Evolutionary conservation across 345 rosid genomes (phyloP), one percentile per base, ranked within the genome.

Genomic region (Heritiera fomes): DNA sequence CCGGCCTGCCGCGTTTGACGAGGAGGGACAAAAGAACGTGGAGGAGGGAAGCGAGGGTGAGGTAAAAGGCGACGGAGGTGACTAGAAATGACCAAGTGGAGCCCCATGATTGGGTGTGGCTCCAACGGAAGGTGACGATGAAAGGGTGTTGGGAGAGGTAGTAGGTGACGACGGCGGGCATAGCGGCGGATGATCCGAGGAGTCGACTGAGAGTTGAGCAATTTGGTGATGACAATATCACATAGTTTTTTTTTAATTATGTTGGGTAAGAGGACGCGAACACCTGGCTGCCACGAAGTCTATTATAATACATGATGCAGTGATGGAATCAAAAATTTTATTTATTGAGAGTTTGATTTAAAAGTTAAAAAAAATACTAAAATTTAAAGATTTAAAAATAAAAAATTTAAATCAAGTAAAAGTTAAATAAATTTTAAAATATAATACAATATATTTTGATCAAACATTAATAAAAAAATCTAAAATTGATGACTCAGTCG

Each of bases 41-140:
- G 84, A 91, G 85, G 77, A 85, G 11, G 53, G 65, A 73, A 23
- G 77, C 6, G 40, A 58, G 18, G 83, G 81, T 7, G 80, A 94
- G 85, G 88, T 92, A 94, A 64, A 87, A 67, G 73, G 77, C 34
- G 11, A 91, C 83, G 52, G 98, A 88, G 47, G 88, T 63, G 87
- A 91, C 72, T 60, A 94, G 90, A 78, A 94, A 94, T 2, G 85
- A 85, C 98, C 98, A 94, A 59, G 98, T 91, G 87, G 98, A 89
- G 71, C 92, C 96, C 91, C 90, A 94, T 49, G 92, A 89, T 67
- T 92, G 91, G 89, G 83, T 77, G 84, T 90, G 89, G 79, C 94
- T 89, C 98, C 98, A 94, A 55, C 94, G 94, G 90, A 94, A 94
- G 41, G 78, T 76, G 59, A 91, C 84, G 70, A 94, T 87, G 6